A percentile compares a stretch with the other conserved stretches of the same genome.
These are phyloP conservation scores for Rhizophagus prolifer DNA, from an alignment of 192 early-diverging fungal genomes.

Conservation along the genomic window DNA sequence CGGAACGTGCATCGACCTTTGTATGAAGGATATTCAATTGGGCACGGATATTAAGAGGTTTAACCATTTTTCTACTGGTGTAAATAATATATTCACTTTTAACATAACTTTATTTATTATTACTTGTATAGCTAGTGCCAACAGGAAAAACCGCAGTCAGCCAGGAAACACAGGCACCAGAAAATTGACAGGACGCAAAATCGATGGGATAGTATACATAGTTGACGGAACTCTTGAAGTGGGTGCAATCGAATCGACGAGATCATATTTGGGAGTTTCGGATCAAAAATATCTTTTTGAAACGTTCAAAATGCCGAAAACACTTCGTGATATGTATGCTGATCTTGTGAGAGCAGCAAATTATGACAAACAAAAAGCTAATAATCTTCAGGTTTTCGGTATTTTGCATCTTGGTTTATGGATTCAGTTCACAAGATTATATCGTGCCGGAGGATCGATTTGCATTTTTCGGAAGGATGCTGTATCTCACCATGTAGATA, in stretches of 20 bases:
- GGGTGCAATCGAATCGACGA: constrained; percentile 8
- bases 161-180: constrained; percentile 9
- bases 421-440: constrained; percentile 23
- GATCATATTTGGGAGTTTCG: constrained; percentile 13
- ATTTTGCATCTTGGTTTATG: constrained; percentile 22
- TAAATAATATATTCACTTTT: constrained; percentile 9
- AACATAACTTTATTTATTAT: constrained; percentile 12
- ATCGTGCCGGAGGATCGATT: constrained; percentile 18
- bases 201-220: constrained; percentile 20
- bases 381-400: constrained; percentile 25
- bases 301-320: constrained; percentile 26
- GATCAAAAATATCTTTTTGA: constrained; percentile 24
- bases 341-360: constrained; percentile 22
- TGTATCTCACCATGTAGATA: constrained; percentile 21
- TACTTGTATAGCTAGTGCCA: constrained; percentile 15
- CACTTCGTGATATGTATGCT: constrained; percentile 14
- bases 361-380: constrained; percentile 20
- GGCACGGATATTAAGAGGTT: constrained; percentile 27
- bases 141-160: constrained; percentile 14
- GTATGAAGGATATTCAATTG: constrained; percentile 8
- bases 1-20: constrained; percentile 23
- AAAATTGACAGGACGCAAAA: constrained; percentile 26
- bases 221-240: constrained; percentile 9
- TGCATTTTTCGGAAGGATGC: constrained; percentile 23
- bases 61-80: neutral